These are phyloP conservation scores for Paspalum vaginatum DNA, from an alignment of 176 grass and related monocot species.

Conservation along the genomic window DNA sequence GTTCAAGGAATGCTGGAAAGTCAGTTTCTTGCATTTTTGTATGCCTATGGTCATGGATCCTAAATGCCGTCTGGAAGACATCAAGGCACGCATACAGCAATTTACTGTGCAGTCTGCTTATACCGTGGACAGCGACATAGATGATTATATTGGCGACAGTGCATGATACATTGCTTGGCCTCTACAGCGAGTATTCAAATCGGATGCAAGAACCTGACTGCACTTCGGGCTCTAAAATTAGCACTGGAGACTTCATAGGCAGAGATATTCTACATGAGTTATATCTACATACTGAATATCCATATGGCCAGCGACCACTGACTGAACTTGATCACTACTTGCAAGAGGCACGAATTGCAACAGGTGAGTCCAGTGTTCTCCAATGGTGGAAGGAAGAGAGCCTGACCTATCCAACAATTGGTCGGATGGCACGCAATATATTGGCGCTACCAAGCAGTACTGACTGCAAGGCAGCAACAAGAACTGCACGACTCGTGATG, in stretches of 20 bases:
- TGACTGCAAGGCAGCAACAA: conserved; percentile 22
- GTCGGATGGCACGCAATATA: conserved; percentile 40
- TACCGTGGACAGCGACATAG: background rate
- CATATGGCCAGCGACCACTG: background rate
- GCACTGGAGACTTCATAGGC: background rate
- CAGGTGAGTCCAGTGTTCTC: background rate
- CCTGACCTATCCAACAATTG: conserved; percentile 17
- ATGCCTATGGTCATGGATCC: conserved; percentile 39
- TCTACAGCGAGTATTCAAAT: conserved; percentile 23
- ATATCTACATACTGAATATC: background rate
- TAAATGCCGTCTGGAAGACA: background rate
- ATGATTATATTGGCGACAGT: conserved; percentile 27
- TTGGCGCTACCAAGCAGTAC: conserved; percentile 13
- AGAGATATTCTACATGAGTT: conserved; percentile 13
- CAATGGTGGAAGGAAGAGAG: conserved; percentile 43
- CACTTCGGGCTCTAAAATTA: background rate
- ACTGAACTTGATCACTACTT: conserved; percentile 47
- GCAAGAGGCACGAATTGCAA: conserved; percentile 11
- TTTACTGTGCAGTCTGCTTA: background rate
- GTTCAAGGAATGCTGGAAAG: conserved; percentile 20
- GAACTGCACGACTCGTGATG: conserved; percentile 6
- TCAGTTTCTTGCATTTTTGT: conserved; percentile 36
- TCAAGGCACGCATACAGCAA: background rate
- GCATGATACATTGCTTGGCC: conserved; percentile 30
- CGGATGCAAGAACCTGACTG: background rate